These are phyloP conservation scores for Metarhizium robertsii DNA, from an alignment of 2,329 filamentous ascomycete genomes.

Conservation along the genomic window DNA sequence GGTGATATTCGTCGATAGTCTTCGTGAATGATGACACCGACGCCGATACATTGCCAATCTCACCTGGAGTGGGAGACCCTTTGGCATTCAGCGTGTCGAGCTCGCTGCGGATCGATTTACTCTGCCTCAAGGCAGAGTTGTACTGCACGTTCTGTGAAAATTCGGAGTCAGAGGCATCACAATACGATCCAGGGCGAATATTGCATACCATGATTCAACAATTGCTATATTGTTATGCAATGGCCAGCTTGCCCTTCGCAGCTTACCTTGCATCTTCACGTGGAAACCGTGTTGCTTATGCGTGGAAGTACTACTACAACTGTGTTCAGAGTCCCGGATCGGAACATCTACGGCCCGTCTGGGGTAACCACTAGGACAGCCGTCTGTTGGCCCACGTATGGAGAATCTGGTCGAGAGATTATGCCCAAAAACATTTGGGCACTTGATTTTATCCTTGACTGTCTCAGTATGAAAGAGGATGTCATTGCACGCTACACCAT, in stretches of 20 bases:
- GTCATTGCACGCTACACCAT: no score
- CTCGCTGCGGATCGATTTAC: conserved; percentile 67
- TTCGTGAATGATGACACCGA: conserved; percentile 74
- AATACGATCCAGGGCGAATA: not conserved
- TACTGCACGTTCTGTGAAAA: conserved; percentile 63
- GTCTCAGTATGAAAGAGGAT: no score
- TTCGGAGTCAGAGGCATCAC: not conserved
- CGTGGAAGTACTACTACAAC: no score
- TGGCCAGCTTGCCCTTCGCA: not conserved
- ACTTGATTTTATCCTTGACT: no score
- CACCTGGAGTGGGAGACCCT: conserved; percentile 47
- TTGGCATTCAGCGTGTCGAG: conserved; percentile 61
- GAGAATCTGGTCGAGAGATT: no score
- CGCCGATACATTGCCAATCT: conserved; percentile 62
- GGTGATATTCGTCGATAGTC: conserved; percentile 86
- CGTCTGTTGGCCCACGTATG: not conserved
- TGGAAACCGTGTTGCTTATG: not conserved
- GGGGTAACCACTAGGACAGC: not conserved
- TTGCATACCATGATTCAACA: not conserved
- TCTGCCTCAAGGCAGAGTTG: conserved; percentile 79
- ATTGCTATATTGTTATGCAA: not conserved
- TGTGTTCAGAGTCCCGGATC: not conserved
- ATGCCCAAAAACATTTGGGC: no score
- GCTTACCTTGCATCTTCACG: not conserved
- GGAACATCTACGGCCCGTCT: not conserved